Evolutionary conservation across 371 early-diverging fungal genomes (phyloP), one percentile per base, ranked within the genome.

Genomic region (Apophysomyces ossiformis): DNA sequence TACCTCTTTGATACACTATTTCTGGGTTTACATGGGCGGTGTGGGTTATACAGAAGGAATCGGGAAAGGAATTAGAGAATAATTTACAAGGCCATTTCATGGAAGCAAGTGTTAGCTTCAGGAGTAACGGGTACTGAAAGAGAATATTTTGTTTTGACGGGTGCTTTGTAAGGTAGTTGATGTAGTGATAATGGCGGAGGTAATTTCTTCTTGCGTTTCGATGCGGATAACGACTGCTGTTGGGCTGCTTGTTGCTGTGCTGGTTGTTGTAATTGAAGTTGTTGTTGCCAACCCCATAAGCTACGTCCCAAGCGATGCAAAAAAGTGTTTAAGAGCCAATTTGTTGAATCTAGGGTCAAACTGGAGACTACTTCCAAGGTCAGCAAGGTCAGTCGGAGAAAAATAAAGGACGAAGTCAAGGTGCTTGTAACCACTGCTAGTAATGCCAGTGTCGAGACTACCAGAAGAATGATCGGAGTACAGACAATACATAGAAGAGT

Each of bases 371-470:
- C 63, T 37, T 64, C 71, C 13, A 60, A 35, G 13, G 67, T 62
- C 5, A 71, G 46, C 36, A 71, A 47, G 18, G 47, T 38, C 4
- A 71, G 67, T n/a, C 66, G 58, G 46, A 67, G 57, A 26, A 66
- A 67, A 45, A 71, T 64, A 39, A 71, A 71, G 5, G 71, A 71
- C 7, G 71, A 71, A 1, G 71, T 67, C 47, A 71, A 39, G 37
- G 62, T 45, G 18, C 71, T 67, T 38, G 67, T 67, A 35, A 71
- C 12, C 2, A 71, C 58, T 5, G 71, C 71, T 18, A 67, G 26
- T 6, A 35, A n/a, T 7, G 62, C 67, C 18, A 71, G 64, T 18
- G 63, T 21, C 15, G 67, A 13, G 32, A 67, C 38, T 4, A 61
- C 39, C 8, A 58, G 47, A 1, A 66, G 60, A 11, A 67, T 58